Evolutionary conservation across 305 asterid genomes (phyloP).

Genomic region (Petunia hybrid): DNA sequence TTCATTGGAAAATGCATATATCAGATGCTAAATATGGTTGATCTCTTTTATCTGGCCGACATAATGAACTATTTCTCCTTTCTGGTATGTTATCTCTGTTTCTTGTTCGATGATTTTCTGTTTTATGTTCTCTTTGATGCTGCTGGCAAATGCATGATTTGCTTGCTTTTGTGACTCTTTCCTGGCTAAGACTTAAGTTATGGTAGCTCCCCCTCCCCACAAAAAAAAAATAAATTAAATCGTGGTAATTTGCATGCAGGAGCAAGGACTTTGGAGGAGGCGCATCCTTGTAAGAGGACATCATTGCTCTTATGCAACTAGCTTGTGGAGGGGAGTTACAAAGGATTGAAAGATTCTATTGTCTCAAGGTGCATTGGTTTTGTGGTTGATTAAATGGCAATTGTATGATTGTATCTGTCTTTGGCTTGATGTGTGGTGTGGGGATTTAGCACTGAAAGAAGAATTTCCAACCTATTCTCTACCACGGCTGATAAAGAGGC

Average conservation of each 20-base stretch:
- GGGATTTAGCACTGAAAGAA: not conserved
- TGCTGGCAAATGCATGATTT: constrained; percentile 13
- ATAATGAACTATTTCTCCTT: not conserved
- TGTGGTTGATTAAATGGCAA: not conserved
- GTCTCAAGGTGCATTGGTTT: not conserved
- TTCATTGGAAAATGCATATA: constrained; percentile 6
- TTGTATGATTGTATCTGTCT: not conserved
- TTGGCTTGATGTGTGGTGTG: not conserved
- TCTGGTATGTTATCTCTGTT: not conserved
- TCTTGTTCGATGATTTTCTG: not conserved
- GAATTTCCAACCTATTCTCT: not conserved
- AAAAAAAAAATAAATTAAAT: not conserved
- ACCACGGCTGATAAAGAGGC: not conserved
- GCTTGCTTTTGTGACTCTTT: constrained; percentile 3
- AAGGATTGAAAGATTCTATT: not conserved
- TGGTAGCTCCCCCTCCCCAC: not conserved
- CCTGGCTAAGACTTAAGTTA: not conserved
- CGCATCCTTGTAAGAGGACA: not conserved
- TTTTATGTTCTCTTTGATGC: not conserved
- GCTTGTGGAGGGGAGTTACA: no score
- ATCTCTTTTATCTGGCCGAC: constrained; percentile 22
- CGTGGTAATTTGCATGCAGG: constrained; percentile 8
- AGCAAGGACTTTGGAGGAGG: constrained; percentile 24
- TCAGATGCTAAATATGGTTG: not conserved
- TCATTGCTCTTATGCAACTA: no score